Percentiles rank a stretch among this genome's conserved stretches.
These are phyloP conservation scores for Tuber magnatum DNA, from an alignment of 495 filamentous ascomycete genomes.

Conservation along the genomic window DNA sequence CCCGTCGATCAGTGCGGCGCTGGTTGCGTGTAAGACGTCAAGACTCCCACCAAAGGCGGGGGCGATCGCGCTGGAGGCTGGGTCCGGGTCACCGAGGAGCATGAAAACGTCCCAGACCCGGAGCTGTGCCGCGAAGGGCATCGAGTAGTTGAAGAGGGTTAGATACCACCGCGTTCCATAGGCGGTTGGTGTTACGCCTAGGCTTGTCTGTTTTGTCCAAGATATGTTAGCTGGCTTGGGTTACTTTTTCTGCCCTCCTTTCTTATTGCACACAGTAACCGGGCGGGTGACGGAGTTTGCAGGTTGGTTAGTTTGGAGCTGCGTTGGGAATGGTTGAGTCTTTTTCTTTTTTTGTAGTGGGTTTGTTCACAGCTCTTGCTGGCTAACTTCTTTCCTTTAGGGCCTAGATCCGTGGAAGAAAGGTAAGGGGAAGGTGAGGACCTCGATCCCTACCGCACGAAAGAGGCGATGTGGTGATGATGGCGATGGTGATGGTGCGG, in stretches of 20 bases:
- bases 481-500: neutral
- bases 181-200: constrained; percentile 75
- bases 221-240: constrained; percentile 18
- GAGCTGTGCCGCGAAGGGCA: constrained; percentile 94
- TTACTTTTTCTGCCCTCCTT: neutral
- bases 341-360: neutral
- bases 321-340: neutral
- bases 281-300: neutral
- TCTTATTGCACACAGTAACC: neutral
- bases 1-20: constrained; percentile 84
- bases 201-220: constrained; percentile 56
- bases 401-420: neutral
- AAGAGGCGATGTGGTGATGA: neutral
- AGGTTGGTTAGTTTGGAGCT: neutral
- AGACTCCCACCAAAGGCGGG: constrained; percentile 58
- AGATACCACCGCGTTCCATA: constrained; percentile 98
- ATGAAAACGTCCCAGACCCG: constrained; percentile 98
- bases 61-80: constrained; percentile 14
- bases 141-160: constrained; percentile 93
- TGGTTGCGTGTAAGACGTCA: constrained; percentile 84
- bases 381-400: neutral
- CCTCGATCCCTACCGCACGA: neutral
- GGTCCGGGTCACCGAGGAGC: constrained; percentile 68
- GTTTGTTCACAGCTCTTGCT: neutral
- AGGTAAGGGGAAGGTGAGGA: neutral